Evolutionary conservation across 2,329 filamentous ascomycete genomes (phyloP).

Genomic region (Paraphoma sp.): DNA sequence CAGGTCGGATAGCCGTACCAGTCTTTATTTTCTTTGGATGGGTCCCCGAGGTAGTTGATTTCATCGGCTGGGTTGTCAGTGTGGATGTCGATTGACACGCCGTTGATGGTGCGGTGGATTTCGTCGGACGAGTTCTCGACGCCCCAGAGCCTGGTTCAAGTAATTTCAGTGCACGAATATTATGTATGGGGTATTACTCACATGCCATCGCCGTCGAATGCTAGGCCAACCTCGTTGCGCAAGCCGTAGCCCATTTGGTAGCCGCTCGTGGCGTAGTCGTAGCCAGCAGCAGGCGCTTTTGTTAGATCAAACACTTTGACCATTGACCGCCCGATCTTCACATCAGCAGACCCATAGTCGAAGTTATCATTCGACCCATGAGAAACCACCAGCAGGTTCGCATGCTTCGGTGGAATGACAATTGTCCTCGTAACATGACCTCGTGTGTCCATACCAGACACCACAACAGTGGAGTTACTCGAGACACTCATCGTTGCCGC

Average conservation of each 20-base stretch:
- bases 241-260: slow-evolving; percentile 67
- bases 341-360: slow-evolving; percentile 60
- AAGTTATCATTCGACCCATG: slow-evolving; percentile 69
- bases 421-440: slow-evolving; percentile 38
- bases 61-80: slow-evolving; percentile 75
- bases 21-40: slow-evolving; percentile 46
- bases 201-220: slow-evolving; percentile 51
- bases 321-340: slow-evolving; percentile 64
- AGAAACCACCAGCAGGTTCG: slow-evolving; percentile 65
- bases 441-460: slow-evolving; percentile 34
- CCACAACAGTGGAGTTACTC: slow-evolving; percentile 17
- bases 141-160: slow-evolving; percentile 43
- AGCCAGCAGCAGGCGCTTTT: slow-evolving; percentile 29
- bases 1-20: slow-evolving; percentile 76
- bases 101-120: slow-evolving; percentile 59
- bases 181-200: slow-evolving; percentile 53
- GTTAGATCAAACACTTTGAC: slow-evolving; percentile 65
- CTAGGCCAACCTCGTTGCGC: slow-evolving; percentile 72
- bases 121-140: slow-evolving; percentile 75
- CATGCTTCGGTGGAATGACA: slow-evolving; percentile 31
- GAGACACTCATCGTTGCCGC: slow-evolving; percentile 40
- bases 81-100: slow-evolving; percentile 63
- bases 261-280: slow-evolving; percentile 59
- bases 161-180: not conserved
- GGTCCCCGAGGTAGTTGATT: slow-evolving; percentile 71